Base-by-base conservation (phyloP, 2,329 filamentous ascomycete genomes). In the Ophiostoma perfectum region DNA sequence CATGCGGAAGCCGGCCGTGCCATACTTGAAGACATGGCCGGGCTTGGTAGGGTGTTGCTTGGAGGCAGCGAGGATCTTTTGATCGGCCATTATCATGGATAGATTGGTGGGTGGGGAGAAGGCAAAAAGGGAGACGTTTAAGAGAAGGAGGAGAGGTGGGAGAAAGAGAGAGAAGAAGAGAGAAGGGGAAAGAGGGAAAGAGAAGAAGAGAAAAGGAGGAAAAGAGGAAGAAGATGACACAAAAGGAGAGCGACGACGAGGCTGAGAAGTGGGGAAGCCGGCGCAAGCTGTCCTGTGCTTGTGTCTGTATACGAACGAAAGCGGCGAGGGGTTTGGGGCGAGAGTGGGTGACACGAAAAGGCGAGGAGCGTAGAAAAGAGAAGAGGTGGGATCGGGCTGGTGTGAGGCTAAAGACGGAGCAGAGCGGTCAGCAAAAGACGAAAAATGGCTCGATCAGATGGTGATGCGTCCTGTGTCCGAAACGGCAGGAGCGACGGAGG, bases 1-100 rank as follows among this genome's bases (percentile, higher is more conserved):
- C 87, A 89, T 89, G 74, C 87, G 86, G 77, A 89, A 89, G 70
- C 87, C 87, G 62, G 87, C 87, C 42, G 87, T 89, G 73, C 87
- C 87, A 79, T 89, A 89, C 73, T 84, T 86, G 80, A 87, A 89
- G 69, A 78, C 73, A 68, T 82, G 83, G 73, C 68, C 68, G n/a
- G 77, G 73, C 66, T 83, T 81, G 70, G 87, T 86, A 72, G 86
- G 83, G 76, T 88, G 84, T 79, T 84, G 87, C 78, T 83, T 80
- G 67, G 87, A 88, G 74, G 86, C 86, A 69, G 81, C 83, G 73
- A 88, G 79, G 73, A 89, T 84, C 72, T 82, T 79, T 42, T 71
- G 68, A 64, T 71, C 69, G 66, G 64, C 68, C 67, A 69, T 70
- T 65, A 63, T 45, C 60, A 12, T 44, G n/a, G 41, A 16, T 16